Evolutionary conservation across 2,329 filamentous ascomycete species (phyloP), one percentile per base, ranked within the genome.

Genomic region (Sphaerulina vaccinii): DNA sequence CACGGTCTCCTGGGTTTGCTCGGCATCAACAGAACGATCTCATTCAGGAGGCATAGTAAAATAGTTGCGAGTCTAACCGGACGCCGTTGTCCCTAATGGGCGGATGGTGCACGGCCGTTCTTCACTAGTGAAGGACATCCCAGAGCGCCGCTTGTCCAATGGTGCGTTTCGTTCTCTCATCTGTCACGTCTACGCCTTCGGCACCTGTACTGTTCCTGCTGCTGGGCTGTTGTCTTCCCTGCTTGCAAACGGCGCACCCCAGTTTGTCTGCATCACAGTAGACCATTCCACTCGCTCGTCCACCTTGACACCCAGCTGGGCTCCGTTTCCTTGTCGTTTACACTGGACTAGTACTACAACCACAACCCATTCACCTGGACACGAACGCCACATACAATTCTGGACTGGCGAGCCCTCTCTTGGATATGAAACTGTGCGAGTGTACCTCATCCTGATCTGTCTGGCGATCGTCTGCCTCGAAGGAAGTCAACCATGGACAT

Each of bases 401-500:
- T 19, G 18, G 29, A 22, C 37, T 15, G 27, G 19, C 37, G 37
- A 39, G 3, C 18, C 3, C 5, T 18, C 19, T 39, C n/a, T 42
- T 23, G 24, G 23, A 38, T 43, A 37, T 43, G 29, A 37, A 44
- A 41, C 36, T 22, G 33, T 21, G 24, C 43, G 15, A 43, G 32
- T 24, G 10, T 21, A 39, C 16, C 19, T 11, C 11, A 19, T 11
- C 19, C 10, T 39, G 18, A 39, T 5, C 7, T 39, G 37, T 21
- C 18, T 22, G 37, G 18, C 16, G 37, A 32, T 32, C 8, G 27
- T 11, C n/a, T 10, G 27, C 27, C 27, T 13, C 37, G 36, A 21
- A 19, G 36, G 6, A 39, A 18, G 7, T 21, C 32, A 22, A 29
- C 49, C 19, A 64, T 64, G 62, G 62, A 64, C 44, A 61, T 61